Base-by-base conservation (phyloP, 495 filamentous ascomycete genomes). In the Aspergillus ostianus region DNA sequence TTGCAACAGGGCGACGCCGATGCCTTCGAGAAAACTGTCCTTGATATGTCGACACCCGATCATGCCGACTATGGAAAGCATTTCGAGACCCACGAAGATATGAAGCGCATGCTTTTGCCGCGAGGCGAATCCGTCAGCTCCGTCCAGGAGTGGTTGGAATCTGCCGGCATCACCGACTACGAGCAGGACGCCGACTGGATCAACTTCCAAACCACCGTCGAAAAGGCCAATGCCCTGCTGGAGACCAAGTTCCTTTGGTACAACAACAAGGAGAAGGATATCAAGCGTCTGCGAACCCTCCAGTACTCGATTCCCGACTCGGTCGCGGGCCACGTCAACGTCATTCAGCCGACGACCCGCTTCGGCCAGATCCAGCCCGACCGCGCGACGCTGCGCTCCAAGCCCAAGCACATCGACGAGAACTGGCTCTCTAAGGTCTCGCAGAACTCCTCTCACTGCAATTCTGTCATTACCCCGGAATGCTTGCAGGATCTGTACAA, bases 401-500 rank as follows among this genome's bases (percentile, higher is more conserved):
- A 77, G 59, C 62, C 74, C 5, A 57, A 55, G 30, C 50, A 52
- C 4, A 46, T 65, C 8, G 66, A 71, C 45, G 66, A 62, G 18
- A 55, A 55, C 0, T 64, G 65, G 55, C 64, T 67, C 2, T 51
- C 62, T 27, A 59, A 66, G 20, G 30, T 55, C 13, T 51, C 60
- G 15, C 56, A 63, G n/a, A 67, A 67, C 15, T 65, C 32, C 6
- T 64, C 66, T 1, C 59, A 74, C 52, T 82, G 78, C 62, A 70
- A 77, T 57, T 63, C 54, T 7, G 77, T 73, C 19, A 80, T 87
- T 56, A 88, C 84, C 0, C 87, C 87, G 0, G 68, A 71, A 41
- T 90, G 87, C 56, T 75, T 90, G 12, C 77, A 80, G 47, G 72
- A 76, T 21, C 73, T 90, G 10, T 90, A 90, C 69, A 82, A 82